These are phyloP conservation scores for Paratinospora sagittata DNA, from an alignment of 164 flowering plant species.

Conservation along the genomic window DNA sequence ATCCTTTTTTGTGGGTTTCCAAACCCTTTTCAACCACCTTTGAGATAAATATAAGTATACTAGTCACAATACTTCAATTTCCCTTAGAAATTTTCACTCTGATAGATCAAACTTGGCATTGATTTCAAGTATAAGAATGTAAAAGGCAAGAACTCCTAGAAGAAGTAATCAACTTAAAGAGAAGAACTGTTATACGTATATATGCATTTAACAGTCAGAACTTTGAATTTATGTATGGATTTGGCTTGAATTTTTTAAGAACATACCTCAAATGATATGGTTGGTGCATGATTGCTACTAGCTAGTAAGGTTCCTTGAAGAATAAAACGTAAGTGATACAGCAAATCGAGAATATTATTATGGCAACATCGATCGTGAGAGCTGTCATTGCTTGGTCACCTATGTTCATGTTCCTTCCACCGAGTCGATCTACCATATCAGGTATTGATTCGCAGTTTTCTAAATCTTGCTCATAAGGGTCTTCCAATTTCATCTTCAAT, in stretches of 20 bases:
- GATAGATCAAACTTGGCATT: not conserved
- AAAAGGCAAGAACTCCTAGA: not conserved
- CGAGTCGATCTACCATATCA: constrained; percentile 80
- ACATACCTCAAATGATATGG: not conserved
- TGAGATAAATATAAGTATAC: not conserved
- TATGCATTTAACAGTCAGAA: too few species aligned
- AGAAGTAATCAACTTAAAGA: too few species aligned
- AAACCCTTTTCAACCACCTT: not conserved
- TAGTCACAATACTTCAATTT: not conserved
- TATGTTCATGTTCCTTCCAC: constrained; percentile 67
- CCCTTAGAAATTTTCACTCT: not conserved
- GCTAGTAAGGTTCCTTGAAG: constrained; percentile 35
- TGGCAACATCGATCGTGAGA: constrained; percentile 51
- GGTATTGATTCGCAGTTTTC: constrained; percentile 43
- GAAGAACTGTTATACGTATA: too few species aligned
- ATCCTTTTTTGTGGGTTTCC: not conserved
- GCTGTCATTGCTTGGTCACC: constrained; percentile 78
- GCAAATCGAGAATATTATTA: constrained; percentile 47
- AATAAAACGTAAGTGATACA: constrained; percentile 44
- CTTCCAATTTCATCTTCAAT: constrained; percentile 63
- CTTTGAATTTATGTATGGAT: too few species aligned
- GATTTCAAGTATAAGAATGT: not conserved
- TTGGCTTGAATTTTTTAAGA: not conserved
- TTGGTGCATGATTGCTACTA: not conserved
- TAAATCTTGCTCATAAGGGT: constrained; percentile 59